A percentile compares a stretch with the other conserved stretches of the same genome.
Conservation (phyloP, 2,329 filamentous ascomycete species). For the Paecilomyces fulvus region DNA sequence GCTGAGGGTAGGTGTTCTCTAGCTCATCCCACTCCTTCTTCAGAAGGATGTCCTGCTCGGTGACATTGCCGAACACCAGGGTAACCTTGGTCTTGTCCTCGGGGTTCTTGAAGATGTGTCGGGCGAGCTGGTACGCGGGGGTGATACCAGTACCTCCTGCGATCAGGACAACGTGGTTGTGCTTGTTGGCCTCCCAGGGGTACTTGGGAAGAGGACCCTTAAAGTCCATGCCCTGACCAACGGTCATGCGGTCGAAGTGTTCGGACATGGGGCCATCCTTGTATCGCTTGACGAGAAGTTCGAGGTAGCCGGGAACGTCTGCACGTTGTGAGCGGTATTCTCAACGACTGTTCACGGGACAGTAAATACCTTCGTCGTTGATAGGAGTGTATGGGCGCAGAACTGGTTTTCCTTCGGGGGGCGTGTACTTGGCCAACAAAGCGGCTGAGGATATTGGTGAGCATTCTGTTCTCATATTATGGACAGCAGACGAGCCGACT, state of each 20-base stretch:
- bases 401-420: conserved; percentile 71
- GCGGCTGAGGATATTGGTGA: conserved; percentile 44
- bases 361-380: conserved; percentile 65
- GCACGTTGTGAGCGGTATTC: background rate
- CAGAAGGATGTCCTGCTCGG: conserved; percentile 83
- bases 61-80: conserved; percentile 83
- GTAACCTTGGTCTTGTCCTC: conserved; percentile 97
- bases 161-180: conserved; percentile 62
- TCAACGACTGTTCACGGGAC: background rate
- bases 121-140: conserved; percentile 92
- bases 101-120: conserved; percentile 91
- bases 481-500: conserved; percentile 12
- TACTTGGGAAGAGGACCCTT: conserved; percentile 97
- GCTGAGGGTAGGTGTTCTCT: conserved; percentile 90
- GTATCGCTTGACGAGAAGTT: conserved; percentile 89
- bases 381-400: conserved; percentile 89
- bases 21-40: conserved; percentile 76
- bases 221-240: conserved; percentile 76
- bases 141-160: conserved; percentile 97
- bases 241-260: conserved; percentile 74
- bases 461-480: background rate
- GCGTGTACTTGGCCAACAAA: conserved; percentile 85
- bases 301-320: conserved; percentile 72
- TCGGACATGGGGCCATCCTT: conserved; percentile 83
- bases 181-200: conserved; percentile 82